These are phyloP conservation scores for Chalciporus piperatus DNA, from an alignment of 768 basidiomycete genomes.

Conservation along the genomic window DNA sequence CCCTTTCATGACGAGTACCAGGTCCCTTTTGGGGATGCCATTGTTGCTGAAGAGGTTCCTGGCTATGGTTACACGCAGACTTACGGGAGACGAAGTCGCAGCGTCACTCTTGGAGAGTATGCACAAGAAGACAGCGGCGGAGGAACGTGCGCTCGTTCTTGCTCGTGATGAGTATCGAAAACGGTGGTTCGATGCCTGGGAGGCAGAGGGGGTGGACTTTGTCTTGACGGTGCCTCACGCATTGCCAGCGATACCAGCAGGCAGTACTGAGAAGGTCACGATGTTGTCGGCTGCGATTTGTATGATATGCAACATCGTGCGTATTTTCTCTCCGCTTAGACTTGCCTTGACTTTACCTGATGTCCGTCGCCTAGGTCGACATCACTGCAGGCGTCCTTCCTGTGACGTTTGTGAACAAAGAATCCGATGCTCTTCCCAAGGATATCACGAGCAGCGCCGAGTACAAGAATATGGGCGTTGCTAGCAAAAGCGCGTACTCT, in stretches of 20 bases:
- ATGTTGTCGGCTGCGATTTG: constrained; percentile 32
- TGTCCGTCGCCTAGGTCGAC: constrained; percentile 40
- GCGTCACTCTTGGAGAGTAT: constrained; percentile 35
- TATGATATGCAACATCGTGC: constrained; percentile 45
- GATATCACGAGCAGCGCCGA: constrained; percentile 4
- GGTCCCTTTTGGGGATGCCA: constrained; percentile 25
- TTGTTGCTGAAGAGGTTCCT: constrained; percentile 42
- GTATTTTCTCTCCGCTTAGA: constrained; percentile 10
- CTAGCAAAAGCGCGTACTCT: constrained; percentile 46
- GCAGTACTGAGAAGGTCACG: constrained; percentile 33
- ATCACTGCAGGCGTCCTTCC: constrained; percentile 60
- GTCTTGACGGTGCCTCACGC: constrained; percentile 39
- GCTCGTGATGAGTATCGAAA: constrained; percentile 23
- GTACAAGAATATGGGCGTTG: constrained; percentile 36
- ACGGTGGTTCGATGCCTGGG: constrained; percentile 39
- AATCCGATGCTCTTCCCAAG: constrained; percentile 37
- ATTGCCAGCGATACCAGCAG: constrained; percentile 37
- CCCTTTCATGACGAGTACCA: constrained; percentile 25
- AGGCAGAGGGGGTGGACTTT: constrained; percentile 39
- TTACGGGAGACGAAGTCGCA: constrained; percentile 24
- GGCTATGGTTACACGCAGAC: constrained; percentile 36
- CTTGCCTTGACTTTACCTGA: background rate
- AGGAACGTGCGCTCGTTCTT: constrained; percentile 30
- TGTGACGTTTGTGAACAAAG: constrained; percentile 48
- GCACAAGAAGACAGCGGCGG: constrained; percentile 26